phyloP scores from a whole-genome alignment of 2,329 filamentous ascomycete species.

The Fusarium sororula region DNA sequence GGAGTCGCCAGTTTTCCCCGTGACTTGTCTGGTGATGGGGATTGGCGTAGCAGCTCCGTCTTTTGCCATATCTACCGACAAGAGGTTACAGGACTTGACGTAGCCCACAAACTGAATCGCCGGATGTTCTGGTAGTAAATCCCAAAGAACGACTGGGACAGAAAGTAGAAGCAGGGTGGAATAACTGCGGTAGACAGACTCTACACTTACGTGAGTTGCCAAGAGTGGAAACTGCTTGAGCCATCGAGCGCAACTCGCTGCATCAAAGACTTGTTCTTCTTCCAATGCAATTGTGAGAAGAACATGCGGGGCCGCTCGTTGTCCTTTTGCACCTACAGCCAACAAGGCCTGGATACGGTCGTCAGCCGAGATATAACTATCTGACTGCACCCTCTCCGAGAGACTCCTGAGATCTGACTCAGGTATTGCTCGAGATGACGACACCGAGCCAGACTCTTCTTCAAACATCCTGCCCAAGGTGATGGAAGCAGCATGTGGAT shows the following conservation, averaged over 20 bases:
- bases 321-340: conserved; percentile 33
- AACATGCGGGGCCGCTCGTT: conserved; percentile 36
- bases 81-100: conserved; percentile 38
- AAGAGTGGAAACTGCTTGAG: conserved; percentile 43
- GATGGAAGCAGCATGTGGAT: conserved; percentile 40
- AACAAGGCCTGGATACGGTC: conserved; percentile 37
- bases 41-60: conserved; percentile 32
- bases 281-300: conserved; percentile 40
- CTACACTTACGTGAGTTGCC: conserved; percentile 38
- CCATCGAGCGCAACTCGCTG: conserved; percentile 40
- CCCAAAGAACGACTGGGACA: conserved; percentile 41
- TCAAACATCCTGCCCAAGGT: conserved; percentile 33
- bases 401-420: conserved; percentile 30
- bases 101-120: conserved; percentile 43
- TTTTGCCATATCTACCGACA: conserved; percentile 14
- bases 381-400: conserved; percentile 36
- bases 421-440: conserved; percentile 35
- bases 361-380: conserved; percentile 32
- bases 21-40: conserved; percentile 30
- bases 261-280: conserved; percentile 40
- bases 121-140: conserved; percentile 38
- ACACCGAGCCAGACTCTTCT: conserved; percentile 30
- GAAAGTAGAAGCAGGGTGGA: conserved; percentile 39
- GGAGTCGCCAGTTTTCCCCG: conserved; percentile 13
- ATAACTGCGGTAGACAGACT: conserved; percentile 39